These are phyloP conservation scores for Nannizziopsis arthrosporioides DNA, from an alignment of 2,329 filamentous ascomycete species.

Conservation along the genomic window DNA sequence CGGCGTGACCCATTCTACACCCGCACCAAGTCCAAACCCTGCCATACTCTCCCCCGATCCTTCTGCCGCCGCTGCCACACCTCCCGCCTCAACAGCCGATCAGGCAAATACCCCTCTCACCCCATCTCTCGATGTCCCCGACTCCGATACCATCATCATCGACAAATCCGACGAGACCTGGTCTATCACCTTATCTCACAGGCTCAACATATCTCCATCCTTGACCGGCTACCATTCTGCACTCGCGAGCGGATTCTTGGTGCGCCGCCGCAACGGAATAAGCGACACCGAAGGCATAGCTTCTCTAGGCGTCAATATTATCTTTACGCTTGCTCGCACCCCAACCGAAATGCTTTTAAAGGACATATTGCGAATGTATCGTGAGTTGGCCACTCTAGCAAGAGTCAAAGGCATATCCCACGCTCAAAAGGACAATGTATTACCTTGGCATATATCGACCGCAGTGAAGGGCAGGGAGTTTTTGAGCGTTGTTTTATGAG, in stretches of 20 bases:
- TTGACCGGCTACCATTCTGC: constrained; percentile 31
- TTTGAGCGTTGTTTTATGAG: constrained; percentile 31
- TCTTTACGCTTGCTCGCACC: constrained; percentile 24
- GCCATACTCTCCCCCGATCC: constrained; percentile 34
- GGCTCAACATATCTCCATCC: constrained; percentile 31
- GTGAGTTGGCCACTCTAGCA: constrained; percentile 34
- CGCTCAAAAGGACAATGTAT: constrained; percentile 28
- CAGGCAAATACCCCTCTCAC: constrained; percentile 20
- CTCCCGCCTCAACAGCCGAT: constrained; percentile 13
- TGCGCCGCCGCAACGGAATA: constrained; percentile 32
- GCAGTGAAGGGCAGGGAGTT: constrained; percentile 34
- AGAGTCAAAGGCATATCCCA: constrained; percentile 33
- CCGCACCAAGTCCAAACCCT: constrained; percentile 30
- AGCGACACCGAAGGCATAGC: constrained; percentile 33
- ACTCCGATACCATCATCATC: constrained; percentile 46
- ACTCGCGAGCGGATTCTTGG: constrained; percentile 36
- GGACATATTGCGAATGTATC: constrained; percentile 35
- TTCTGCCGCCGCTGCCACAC: constrained; percentile 30
- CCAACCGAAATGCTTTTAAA: constrained; percentile 28
- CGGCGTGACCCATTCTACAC: constrained; percentile 21
- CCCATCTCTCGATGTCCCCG: constrained; percentile 31
- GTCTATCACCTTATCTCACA: constrained; percentile 45
- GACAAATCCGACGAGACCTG: constrained; percentile 51
- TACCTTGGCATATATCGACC: constrained; percentile 40
- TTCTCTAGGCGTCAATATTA: constrained; percentile 33